Conservation (phyloP, 371 early-diverging fungal genomes). For the Syncephalastrum racemosum region DNA sequence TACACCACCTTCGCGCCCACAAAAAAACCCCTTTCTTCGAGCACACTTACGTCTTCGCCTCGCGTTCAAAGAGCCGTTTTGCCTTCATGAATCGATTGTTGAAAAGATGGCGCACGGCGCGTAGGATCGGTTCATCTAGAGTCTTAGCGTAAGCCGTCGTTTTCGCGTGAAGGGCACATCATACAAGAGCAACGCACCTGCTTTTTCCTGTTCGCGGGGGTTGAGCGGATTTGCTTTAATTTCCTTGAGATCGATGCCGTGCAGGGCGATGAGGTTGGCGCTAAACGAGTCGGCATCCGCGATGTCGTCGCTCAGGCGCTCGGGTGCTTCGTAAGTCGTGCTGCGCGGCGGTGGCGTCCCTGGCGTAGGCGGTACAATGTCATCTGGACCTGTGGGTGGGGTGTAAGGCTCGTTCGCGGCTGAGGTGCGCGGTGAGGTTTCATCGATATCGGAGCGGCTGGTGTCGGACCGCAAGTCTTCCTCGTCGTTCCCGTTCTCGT, state of each 20-base stretch:
- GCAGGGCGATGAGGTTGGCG: constrained; percentile 41
- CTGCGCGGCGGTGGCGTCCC: constrained; percentile 20
- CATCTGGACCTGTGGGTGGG: background rate
- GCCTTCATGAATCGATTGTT: constrained; percentile 62
- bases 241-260: constrained; percentile 38
- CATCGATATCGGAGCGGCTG: constrained; percentile 1
- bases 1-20: too few species aligned
- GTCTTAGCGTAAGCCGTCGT: too few species aligned
- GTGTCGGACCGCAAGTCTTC: constrained; percentile 3
- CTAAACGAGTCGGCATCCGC: constrained; percentile 41
- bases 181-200: constrained; percentile 29
- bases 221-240: constrained; percentile 46
- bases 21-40: background rate
- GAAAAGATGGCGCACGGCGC: constrained; percentile 56
- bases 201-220: constrained; percentile 53
- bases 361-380: constrained; percentile 26
- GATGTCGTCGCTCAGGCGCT: constrained; percentile 25
- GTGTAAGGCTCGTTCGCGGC: constrained; percentile 1
- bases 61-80: constrained; percentile 38
- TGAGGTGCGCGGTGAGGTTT: background rate
- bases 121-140: constrained; percentile 49
- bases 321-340: background rate
- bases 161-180: background rate
- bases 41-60: constrained; percentile 20
- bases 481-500: constrained; percentile 5